Evolutionary conservation across 768 basidiomycete genomes (phyloP).

Genomic region (Mycena metata): DNA sequence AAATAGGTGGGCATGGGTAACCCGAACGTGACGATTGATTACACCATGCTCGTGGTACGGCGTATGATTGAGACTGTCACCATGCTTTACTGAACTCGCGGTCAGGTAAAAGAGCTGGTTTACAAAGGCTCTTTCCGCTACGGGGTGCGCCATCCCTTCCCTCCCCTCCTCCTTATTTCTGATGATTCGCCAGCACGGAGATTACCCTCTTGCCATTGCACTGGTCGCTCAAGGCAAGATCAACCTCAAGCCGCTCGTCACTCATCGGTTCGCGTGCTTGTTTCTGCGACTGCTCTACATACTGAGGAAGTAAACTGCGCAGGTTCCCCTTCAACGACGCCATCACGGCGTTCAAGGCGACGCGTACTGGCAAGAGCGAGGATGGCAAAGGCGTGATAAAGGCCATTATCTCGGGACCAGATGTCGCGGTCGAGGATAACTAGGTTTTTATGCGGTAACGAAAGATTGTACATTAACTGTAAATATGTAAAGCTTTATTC

Average conservation of each 20-base stretch:
- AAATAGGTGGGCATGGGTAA: constrained; percentile 85
- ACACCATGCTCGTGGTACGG: constrained; percentile 68
- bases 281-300: neutral
- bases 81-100: neutral
- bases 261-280: constrained; percentile 73
- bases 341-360: constrained; percentile 84
- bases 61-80: neutral
- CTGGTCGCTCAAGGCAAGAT: constrained; percentile 87
- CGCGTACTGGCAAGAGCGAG: constrained; percentile 81
- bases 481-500: constrained; percentile 8
- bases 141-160: constrained; percentile 61
- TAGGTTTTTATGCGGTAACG: constrained; percentile 36
- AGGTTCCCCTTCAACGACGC: constrained; percentile 86
- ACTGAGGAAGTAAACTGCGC: constrained; percentile 4
- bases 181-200: constrained; percentile 70
- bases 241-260: constrained; percentile 89
- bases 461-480: constrained; percentile 14
- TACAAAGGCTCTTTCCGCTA: constrained; percentile 96
- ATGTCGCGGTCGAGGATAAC: constrained; percentile 59
- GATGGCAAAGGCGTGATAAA: constrained; percentile 94
- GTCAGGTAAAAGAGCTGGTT: constrained; percentile 75
- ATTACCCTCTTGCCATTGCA: constrained; percentile 88
- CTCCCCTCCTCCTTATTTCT: constrained; percentile 2
- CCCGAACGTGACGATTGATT: constrained; percentile 80
- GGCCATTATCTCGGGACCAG: constrained; percentile 88